A percentile compares a stretch with the other conserved stretches of the same genome.
phyloP scores from a whole-genome alignment of 1,284 basidiomycete species.

The Thelephora terrestris region DNA sequence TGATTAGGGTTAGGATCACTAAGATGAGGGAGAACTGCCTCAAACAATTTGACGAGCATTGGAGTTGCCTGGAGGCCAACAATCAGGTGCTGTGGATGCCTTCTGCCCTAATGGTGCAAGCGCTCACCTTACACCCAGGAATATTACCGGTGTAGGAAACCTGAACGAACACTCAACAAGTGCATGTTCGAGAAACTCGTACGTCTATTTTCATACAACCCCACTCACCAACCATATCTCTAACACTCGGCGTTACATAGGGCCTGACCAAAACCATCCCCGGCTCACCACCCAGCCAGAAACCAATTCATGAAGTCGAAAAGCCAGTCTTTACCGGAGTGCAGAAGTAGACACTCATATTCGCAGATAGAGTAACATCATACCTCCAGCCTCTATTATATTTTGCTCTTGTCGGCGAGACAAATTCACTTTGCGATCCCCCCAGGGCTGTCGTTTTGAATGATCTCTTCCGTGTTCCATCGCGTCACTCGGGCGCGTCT shows the following conservation, averaged over 20 bases:
- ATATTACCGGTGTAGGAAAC: constrained; percentile 85
- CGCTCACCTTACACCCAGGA: constrained; percentile 47
- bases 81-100: constrained; percentile 67
- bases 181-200: constrained; percentile 98
- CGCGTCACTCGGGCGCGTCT: background rate
- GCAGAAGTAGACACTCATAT: constrained; percentile 46
- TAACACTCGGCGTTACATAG: constrained; percentile 29
- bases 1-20: constrained; percentile 49
- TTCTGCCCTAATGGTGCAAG: background rate
- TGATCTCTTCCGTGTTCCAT: background rate
- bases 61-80: constrained; percentile 90
- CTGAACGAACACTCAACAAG: constrained; percentile 83
- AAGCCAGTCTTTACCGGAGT: constrained; percentile 72
- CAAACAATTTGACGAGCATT: constrained; percentile 86
- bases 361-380: background rate
- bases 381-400: background rate
- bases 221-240: background rate
- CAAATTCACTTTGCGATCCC: too few species aligned
- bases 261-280: constrained; percentile 91
- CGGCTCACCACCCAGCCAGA: constrained; percentile 77
- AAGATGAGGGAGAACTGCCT: constrained; percentile 93
- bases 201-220: constrained; percentile 21
- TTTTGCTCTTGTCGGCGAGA: too few species aligned
- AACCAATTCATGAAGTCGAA: constrained; percentile 85
- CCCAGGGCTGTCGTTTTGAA: background rate